Percentiles rank a stretch among this genome's conserved stretches.
phyloP scores from a whole-genome alignment of 768 basidiomycete genomes.

The Rhodotorula diobovata region DNA sequence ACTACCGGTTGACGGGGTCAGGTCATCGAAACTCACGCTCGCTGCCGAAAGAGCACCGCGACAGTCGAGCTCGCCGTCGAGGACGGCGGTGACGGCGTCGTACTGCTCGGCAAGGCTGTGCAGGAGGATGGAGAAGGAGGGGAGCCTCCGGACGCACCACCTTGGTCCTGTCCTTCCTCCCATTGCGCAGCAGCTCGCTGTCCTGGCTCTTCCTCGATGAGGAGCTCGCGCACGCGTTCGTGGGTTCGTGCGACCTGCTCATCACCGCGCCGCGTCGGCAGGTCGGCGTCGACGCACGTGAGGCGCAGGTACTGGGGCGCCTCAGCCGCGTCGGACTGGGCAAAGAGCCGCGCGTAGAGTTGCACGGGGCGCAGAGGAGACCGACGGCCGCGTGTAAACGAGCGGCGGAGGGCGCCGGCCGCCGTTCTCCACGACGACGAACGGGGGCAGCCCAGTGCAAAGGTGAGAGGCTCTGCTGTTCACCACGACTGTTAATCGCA shows the following conservation, averaged over 20 bases:
- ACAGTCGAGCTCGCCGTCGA: constrained; percentile 77
- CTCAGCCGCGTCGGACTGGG: constrained; percentile 85
- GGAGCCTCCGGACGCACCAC: constrained; percentile 58
- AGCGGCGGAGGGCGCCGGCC: too few species aligned
- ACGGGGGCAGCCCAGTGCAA: too few species aligned
- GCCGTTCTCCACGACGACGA: too few species aligned
- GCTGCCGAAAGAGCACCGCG: too few species aligned
- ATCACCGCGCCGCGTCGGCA: constrained; percentile 47
- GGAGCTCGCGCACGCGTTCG: constrained; percentile 50
- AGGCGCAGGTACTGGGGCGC: constrained; percentile 92
- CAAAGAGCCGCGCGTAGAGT: constrained; percentile 88
- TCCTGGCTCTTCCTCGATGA: constrained; percentile 55
- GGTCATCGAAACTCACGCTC: too few species aligned
- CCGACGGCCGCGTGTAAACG: too few species aligned
- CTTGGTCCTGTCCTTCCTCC: constrained; percentile 79
- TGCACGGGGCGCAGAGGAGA: constrained; percentile 70
- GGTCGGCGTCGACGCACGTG: constrained; percentile 70
- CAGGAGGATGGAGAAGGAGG: constrained; percentile 60
- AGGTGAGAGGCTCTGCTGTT: too few species aligned
- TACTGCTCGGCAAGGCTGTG: constrained; percentile 93
- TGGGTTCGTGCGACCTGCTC: constrained; percentile 61
- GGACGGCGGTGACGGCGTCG: constrained; percentile 75
- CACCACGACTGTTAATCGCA: too few species aligned
- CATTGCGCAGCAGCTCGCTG: constrained; percentile 92
- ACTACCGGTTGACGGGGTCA: too few species aligned